These are phyloP conservation scores for Cymbidium sinense DNA, from an alignment of 106 monocot species.

Conservation along the genomic window DNA sequence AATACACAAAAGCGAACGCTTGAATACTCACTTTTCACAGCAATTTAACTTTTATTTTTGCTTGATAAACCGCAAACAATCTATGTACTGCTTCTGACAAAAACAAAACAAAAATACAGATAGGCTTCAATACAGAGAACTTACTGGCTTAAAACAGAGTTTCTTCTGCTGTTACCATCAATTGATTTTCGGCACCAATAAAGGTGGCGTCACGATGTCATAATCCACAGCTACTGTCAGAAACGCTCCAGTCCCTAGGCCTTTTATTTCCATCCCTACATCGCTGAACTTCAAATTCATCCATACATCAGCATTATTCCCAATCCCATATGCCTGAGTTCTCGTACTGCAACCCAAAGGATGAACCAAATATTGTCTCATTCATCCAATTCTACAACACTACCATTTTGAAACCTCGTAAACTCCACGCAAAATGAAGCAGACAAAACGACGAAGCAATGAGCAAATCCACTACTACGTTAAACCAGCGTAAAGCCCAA, in stretches of 20 bases:
- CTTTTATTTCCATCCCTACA: background rate
- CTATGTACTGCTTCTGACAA: background rate
- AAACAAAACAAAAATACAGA: background rate
- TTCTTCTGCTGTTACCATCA: background rate
- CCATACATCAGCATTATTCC: background rate
- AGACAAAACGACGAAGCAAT: background rate
- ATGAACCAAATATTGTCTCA: background rate
- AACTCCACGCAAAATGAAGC: background rate
- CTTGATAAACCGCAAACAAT: background rate
- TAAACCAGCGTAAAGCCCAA: background rate
- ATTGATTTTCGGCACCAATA: no score
- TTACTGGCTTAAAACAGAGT: background rate
- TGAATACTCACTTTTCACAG: no score
- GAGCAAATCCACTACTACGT: background rate
- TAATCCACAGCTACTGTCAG: no score
- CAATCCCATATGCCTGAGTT: background rate
- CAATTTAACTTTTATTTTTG: background rate
- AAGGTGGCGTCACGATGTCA: no score
- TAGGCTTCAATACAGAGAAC: conserved; percentile 3
- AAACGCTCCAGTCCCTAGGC: no score
- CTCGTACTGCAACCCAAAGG: background rate
- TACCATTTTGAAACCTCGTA: background rate
- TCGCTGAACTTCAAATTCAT: background rate
- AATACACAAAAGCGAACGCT: no score
- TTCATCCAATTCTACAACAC: background rate